Evolutionary conservation across 1,284 basidiomycete genomes (phyloP).

Genomic region (Heterobasidion irregulare): DNA sequence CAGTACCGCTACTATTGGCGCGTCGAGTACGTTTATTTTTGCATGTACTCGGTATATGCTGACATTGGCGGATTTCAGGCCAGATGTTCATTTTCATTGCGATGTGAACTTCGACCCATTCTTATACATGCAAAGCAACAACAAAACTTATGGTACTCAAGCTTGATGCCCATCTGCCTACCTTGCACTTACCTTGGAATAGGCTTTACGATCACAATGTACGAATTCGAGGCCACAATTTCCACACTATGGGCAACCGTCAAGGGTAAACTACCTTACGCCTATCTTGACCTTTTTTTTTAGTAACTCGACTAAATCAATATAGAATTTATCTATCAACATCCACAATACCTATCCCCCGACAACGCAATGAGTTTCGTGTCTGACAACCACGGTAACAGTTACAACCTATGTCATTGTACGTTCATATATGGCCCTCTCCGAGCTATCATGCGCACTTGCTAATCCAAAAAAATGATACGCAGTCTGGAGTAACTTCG

Average conservation of each 20-base stretch:
- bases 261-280: conserved; percentile 24
- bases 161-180: not conserved
- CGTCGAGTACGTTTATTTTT: conserved; percentile 35
- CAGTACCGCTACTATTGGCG: conserved; percentile 58
- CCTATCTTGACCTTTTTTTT: not conserved
- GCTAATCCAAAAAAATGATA: not conserved
- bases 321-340: conserved; percentile 49
- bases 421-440: conserved; percentile 12
- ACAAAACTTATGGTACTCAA: conserved; percentile 54
- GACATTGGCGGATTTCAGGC: conserved; percentile 25
- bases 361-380: conserved; percentile 68
- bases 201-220: conserved; percentile 70
- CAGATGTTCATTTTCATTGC: conserved; percentile 68
- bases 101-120: conserved; percentile 72
- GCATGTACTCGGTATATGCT: not conserved
- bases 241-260: conserved; percentile 67
- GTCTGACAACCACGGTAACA: conserved; percentile 51
- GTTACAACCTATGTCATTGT: conserved; percentile 75
- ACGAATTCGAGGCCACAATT: conserved; percentile 71
- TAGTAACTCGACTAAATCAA: not conserved
- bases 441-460: not conserved
- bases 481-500: conserved; percentile 70
- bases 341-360: conserved; percentile 56
- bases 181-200: conserved; percentile 3
- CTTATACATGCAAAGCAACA: conserved; percentile 64